A percentile compares a stretch with the other conserved stretches of the same genome.
These are phyloP conservation scores for Fraxinus angustifolia DNA, from an alignment of 305 asterid species.

Conservation along the genomic window DNA sequence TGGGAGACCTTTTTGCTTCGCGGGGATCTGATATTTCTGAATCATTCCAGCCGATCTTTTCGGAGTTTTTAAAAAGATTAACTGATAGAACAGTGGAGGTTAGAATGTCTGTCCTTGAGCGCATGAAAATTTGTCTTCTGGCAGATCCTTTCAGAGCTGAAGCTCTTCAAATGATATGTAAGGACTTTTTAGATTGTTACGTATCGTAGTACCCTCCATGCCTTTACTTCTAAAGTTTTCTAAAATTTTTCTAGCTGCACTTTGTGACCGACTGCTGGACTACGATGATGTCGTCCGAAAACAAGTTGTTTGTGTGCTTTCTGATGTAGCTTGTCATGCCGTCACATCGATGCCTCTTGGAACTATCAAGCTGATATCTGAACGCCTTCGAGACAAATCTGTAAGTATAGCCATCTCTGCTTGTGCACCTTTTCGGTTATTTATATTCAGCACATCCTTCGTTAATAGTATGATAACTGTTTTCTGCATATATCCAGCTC, in stretches of 20 bases:
- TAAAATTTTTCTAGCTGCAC: conserved; percentile 63
- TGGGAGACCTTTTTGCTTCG: conserved; percentile 81
- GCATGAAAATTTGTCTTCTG: conserved; percentile 67
- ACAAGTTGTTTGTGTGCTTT: conserved; percentile 80
- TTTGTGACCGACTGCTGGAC: conserved; percentile 82
- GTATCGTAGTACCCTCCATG: conserved; percentile 2
- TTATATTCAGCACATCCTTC: conserved; percentile 13
- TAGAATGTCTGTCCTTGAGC: conserved; percentile 83
- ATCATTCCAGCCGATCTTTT: conserved; percentile 71
- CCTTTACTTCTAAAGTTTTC: conserved; percentile 31
- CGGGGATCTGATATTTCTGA: conserved; percentile 66
- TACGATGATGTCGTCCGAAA: conserved; percentile 88
- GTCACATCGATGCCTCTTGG: conserved; percentile 62
- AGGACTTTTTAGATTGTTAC: conserved; percentile 29
- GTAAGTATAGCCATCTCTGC: conserved; percentile 45
- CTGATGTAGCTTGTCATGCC: conserved; percentile 75
- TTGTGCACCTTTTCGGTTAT: conserved; percentile 6
- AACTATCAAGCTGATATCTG: conserved; percentile 78
- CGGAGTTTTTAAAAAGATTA: conserved; percentile 83
- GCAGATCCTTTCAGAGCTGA: conserved; percentile 70
- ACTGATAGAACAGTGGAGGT: conserved; percentile 83
- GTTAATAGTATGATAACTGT: conserved; percentile 24
- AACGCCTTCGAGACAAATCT: conserved; percentile 95
- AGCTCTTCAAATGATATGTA: conserved; percentile 81
- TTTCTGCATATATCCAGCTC: conserved; percentile 52